Evolutionary conservation across 2,329 filamentous ascomycete species (phyloP), one percentile per base, ranked within the genome.

Genomic region (Thelonectria olida): DNA sequence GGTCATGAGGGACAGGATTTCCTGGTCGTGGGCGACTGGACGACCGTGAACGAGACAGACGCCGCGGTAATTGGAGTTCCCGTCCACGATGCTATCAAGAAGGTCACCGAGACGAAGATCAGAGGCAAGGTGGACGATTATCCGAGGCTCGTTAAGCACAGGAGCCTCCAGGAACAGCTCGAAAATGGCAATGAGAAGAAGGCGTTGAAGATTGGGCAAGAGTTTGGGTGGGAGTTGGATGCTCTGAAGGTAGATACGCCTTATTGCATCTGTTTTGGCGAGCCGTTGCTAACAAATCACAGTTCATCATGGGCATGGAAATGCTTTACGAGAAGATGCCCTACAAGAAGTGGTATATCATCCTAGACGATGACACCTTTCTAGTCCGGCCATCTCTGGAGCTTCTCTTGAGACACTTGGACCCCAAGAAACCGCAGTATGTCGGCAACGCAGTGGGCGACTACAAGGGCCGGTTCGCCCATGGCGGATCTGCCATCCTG

Each of bases 281-380:
- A 27, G 42, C 10, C 28, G 12, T 44, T 54, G 34, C 52, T 57
- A 38, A 51, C 27, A 42, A 48, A 20, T 54, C 9, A 52, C 61
- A 86, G 84, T 86, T 86, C 68, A 80, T 87, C 52, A 80, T 83
- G 39, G 82, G 83, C 42, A 80, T 88, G 65, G 82, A 86, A 65
- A 79, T 84, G 62, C 76, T 82, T 19, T 85, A 82, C 75, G 73
- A 77, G 38, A 77, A 74, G 15, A 76, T 86, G 69, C 85, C 84
- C 0, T 72, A 77, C 62, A 87, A 86, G 75, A 85, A 85, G 69
- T 87, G 85, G 85, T 87, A 86, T 67, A 72, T 87, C 62, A 81
- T 87, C 64, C 72, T 85, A 13, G 85, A 87, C 72, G 85, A 87
- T 71, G 85, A 88, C 69, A 87, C 84, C 1, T 87, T 82, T 68